Conservation (phyloP, 1,139 yeast genomes). For the Lodderomyces elongisporus region DNA sequence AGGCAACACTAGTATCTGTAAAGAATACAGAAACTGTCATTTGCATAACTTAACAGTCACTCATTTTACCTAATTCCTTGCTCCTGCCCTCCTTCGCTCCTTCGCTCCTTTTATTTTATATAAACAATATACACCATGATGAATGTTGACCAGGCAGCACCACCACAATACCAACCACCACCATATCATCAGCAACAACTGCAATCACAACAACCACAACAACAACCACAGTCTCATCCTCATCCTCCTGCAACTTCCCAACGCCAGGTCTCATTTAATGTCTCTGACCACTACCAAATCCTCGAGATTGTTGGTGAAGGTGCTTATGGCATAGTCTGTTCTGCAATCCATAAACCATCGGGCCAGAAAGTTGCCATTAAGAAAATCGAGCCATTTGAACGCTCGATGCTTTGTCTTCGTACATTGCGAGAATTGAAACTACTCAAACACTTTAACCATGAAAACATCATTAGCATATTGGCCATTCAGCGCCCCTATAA, state of each 20-base stretch:
- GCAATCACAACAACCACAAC: constrained; percentile 4
- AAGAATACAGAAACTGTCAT: too few species aligned
- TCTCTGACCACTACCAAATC: constrained; percentile 34
- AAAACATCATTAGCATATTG: constrained; percentile 34
- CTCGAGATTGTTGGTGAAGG: constrained; percentile 42
- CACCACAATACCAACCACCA: constrained; percentile 2
- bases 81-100: too few species aligned
- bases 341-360: constrained; percentile 36
- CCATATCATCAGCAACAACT: constrained; percentile 6
- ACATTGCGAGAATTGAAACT: constrained; percentile 40
- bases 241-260: constrained; percentile 2
- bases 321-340: constrained; percentile 43
- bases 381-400: constrained; percentile 38
- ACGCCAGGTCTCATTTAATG: constrained; percentile 24
- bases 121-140: constrained; percentile 1
- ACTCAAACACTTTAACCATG: constrained; percentile 32
- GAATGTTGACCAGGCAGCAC: constrained; percentile 5
- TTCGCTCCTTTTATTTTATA: too few species aligned
- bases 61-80: too few species aligned
- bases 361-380: constrained; percentile 40
- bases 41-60: too few species aligned
- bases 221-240: constrained; percentile 4
- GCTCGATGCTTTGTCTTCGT: constrained; percentile 33
- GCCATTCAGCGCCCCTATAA: constrained; percentile 36
- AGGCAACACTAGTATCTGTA: too few species aligned